Percentiles rank a stretch among this genome's conserved stretches.
Conservation (phyloP, 345 rosid genomes). For the Aegle marmelos region DNA sequence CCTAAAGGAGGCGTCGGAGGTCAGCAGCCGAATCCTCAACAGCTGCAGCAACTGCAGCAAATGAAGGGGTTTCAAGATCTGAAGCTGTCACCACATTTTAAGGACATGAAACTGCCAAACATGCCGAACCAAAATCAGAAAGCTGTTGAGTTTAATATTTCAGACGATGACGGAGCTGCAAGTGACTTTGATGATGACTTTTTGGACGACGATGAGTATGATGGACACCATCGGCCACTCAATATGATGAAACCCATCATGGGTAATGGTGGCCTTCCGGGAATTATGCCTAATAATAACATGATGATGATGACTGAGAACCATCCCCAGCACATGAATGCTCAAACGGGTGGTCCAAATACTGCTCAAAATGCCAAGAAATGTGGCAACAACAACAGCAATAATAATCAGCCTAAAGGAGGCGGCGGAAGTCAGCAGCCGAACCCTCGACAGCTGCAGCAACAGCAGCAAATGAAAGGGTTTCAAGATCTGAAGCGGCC, state of each 20-base stretch:
- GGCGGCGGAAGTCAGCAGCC: no score
- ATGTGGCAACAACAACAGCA: conserved; percentile 36
- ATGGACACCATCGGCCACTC: conserved; percentile 29
- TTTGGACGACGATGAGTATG: no score
- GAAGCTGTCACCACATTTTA: conserved; percentile 64
- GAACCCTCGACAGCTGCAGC: conserved; percentile 22
- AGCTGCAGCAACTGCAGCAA: conserved; percentile 65
- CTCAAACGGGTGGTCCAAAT: conserved; percentile 40
- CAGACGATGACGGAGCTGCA: conserved; percentile 47
- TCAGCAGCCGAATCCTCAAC: no score
- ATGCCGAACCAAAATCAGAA: conserved; percentile 50
- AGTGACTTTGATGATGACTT: conserved; percentile 34
- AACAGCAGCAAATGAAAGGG: conserved; percentile 66
- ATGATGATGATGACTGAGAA: conserved; percentile 44
- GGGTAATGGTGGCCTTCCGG: no score
- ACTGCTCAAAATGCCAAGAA: conserved; percentile 41
- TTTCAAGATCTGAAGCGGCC: conserved; percentile 68
- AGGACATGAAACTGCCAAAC: conserved; percentile 52
- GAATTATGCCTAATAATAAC: no score
- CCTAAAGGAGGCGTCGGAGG: no score
- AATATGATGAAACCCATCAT: no score
- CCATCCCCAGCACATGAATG: conserved; percentile 52
- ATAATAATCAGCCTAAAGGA: no score
- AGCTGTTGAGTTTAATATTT: conserved; percentile 39
- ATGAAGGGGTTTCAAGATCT: conserved; percentile 63